A percentile compares a stretch with the other conserved stretches of the same genome.
Evolutionary conservation across 371 early-diverging fungal genomes (phyloP).

Genomic region (Lichtheimia hyalospora): DNA sequence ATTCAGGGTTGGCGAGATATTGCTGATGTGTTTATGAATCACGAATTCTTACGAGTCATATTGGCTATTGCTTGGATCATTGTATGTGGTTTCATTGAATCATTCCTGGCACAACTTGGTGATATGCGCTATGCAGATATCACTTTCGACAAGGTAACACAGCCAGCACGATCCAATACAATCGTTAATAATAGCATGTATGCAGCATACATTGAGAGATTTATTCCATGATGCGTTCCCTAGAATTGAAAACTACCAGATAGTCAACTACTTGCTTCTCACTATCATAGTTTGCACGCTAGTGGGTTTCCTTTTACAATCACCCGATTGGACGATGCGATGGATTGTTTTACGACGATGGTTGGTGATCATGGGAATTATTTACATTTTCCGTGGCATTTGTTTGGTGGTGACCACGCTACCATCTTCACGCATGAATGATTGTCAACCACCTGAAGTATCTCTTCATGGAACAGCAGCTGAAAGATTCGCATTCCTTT

Average conservation of each 20-base stretch:
- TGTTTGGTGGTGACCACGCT: conserved; percentile 69
- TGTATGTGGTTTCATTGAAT: conserved; percentile 34
- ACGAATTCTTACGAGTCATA: conserved; percentile 30
- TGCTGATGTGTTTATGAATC: conserved; percentile 24
- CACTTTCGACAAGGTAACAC: conserved; percentile 1
- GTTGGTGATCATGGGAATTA: conserved; percentile 54
- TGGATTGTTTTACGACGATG: conserved; percentile 59
- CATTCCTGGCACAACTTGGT: conserved; percentile 35
- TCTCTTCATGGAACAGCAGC: conserved; percentile 23
- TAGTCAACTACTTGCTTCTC: conserved; percentile 52
- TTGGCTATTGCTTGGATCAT: conserved; percentile 23
- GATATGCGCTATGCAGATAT: conserved; percentile 31
- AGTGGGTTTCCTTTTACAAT: conserved; percentile 41
- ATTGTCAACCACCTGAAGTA: conserved; percentile 45
- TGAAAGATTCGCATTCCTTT: conserved; percentile 29
- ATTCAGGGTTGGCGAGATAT: conserved; percentile 25
- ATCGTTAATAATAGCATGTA: background rate
- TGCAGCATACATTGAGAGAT: conserved; percentile 31
- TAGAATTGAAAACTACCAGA: conserved; percentile 24
- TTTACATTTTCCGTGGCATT: conserved; percentile 63
- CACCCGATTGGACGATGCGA: conserved; percentile 53
- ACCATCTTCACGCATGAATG: conserved; percentile 55
- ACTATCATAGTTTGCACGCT: conserved; percentile 46
- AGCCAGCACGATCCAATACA: background rate
- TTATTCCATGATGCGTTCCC: conserved; percentile 41